A percentile compares a stretch with the other conserved stretches of the same genome.
Conservation (phyloP, 257 asterid genomes). For the Forsythia viridissima region DNA sequence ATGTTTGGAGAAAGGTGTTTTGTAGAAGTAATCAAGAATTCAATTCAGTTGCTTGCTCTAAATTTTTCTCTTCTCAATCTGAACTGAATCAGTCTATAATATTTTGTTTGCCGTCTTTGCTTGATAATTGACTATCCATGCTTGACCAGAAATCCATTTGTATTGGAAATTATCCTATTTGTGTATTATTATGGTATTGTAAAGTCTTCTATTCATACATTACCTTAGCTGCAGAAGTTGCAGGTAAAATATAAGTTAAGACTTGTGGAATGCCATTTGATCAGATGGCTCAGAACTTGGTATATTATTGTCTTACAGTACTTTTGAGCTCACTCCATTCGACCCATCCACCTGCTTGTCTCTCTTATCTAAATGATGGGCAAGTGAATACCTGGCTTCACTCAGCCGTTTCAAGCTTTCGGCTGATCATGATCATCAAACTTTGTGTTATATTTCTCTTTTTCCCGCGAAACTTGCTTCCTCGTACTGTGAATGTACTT, state of each 20-base stretch:
- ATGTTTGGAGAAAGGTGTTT: constrained; percentile 26
- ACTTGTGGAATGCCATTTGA: constrained; percentile 24
- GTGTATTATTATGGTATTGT: too few species aligned
- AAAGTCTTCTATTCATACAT: too few species aligned
- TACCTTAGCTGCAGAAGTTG: not conserved
- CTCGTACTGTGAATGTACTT: too few species aligned
- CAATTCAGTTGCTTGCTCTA: not conserved
- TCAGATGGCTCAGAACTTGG: constrained; percentile 40
- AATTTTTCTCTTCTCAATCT: not conserved
- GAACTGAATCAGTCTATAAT: not conserved
- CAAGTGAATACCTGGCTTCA: constrained; percentile 41
- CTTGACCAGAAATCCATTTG: not conserved
- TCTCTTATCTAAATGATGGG: constrained; percentile 52
- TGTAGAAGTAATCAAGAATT: constrained; percentile 34
- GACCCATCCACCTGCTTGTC: constrained; percentile 27
- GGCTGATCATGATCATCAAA: constrained; percentile 19
- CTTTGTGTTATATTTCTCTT: not conserved
- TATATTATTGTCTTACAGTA: constrained; percentile 27
- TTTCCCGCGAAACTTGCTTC: constrained; percentile 15
- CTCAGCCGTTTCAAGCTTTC: constrained; percentile 51
- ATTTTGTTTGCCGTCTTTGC: not conserved
- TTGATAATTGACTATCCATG: not conserved
- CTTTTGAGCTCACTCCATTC: constrained; percentile 21
- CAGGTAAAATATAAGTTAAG: not conserved
- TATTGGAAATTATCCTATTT: not conserved